phyloP scores from a whole-genome alignment of 441 rosid genomes.

The Adansonia rubrostipa region DNA sequence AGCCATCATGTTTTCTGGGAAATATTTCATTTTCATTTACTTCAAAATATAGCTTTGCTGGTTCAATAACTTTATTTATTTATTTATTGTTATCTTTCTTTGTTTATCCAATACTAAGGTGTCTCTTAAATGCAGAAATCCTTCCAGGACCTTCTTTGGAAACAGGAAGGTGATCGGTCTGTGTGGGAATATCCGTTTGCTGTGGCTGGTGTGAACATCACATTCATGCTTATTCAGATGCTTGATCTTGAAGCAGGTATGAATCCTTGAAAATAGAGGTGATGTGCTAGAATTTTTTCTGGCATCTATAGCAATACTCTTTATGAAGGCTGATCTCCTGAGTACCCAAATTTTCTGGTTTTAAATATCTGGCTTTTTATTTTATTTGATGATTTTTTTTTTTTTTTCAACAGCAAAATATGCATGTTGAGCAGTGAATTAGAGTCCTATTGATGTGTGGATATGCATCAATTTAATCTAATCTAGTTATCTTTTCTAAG shows the following conservation, averaged over 20 bases:
- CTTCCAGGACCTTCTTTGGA: constrained; percentile 81
- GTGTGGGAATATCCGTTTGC: constrained; percentile 97
- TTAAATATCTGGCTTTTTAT: too few species aligned
- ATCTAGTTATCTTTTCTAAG: neutral
- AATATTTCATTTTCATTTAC: neutral
- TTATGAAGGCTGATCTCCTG: neutral
- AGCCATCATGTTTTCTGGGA: neutral
- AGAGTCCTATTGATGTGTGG: neutral
- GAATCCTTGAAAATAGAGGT: neutral
- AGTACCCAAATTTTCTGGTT: neutral
- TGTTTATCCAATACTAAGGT: neutral
- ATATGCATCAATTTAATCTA: neutral
- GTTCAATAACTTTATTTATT: neutral
- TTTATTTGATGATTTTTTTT: too few species aligned
- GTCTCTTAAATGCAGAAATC: constrained; percentile 54
- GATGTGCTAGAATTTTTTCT: neutral
- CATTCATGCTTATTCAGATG: constrained; percentile 95
- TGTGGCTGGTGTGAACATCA: constrained; percentile 88
- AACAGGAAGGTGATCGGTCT: constrained; percentile 86
- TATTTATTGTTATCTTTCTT: neutral
- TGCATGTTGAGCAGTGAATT: too few species aligned
- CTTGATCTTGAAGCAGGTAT: constrained; percentile 95
- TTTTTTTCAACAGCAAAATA: too few species aligned
- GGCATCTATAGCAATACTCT: neutral
- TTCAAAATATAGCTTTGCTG: neutral